Base-by-base conservation (phyloP, 2,329 filamentous ascomycete genomes). In the Talaromyces sp. region DNA sequence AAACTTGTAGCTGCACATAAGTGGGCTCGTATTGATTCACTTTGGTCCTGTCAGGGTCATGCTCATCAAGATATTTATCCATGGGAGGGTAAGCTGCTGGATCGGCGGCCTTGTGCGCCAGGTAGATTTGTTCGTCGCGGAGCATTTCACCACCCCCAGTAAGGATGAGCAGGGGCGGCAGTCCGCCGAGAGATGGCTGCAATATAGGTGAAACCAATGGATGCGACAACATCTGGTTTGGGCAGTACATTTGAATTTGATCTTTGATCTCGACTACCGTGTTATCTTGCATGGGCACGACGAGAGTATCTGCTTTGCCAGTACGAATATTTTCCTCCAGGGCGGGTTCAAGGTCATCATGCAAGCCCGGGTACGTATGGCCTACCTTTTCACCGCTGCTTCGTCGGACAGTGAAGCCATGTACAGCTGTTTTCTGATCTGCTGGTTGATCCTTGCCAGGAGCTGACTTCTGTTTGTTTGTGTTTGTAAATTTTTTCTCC, bases 51-150 rank as follows among this genome's bases (percentile, higher is more conserved):
- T 82, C 80, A 21, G 81, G 81, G 29, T 88, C 87, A 61, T 82
- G 80, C 41, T 88, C 83, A 35, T 87, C 81, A 62, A 94, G 77
- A 50, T 85, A 80, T 0, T 80, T 79, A 41, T 88, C 82, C 0
- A 83, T 81, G 0, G 90, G 90, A 0, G 88, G 83, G 67, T 96
- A 97, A 61, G 85, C 84, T 26, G 82, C 72, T 0, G 94, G 94
- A 65, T 95, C 86, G 12, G 94, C 92, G 48, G 91, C 92, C 75
- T 97, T 97, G 74, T 99, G 94, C 0, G 93, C 94, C 14, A 97
- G 70, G 65, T 96, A 97, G 57, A 97, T 90, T 70, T 97, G 94
- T 74, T 99, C 94, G 68, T 99, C 94, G 12, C 91, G 86, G 19
- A 99, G 81, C 55, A 95, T 83, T 72, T 99, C 94, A 0, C 90